phyloP scores from a whole-genome alignment of 1,139 yeast species.

The Trichomonascaceae sp. region DNA sequence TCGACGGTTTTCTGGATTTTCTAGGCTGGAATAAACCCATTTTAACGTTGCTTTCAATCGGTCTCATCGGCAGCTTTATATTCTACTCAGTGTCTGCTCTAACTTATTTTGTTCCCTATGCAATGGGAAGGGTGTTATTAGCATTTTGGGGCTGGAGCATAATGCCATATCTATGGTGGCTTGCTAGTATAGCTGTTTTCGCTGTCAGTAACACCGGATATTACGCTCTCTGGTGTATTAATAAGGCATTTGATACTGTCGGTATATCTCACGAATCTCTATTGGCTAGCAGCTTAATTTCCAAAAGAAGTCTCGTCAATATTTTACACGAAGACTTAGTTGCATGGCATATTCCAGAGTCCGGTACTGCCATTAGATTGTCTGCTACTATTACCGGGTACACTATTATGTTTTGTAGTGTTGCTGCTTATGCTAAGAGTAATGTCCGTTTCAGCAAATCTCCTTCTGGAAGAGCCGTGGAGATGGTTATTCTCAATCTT shows the following conservation, averaged over 20 bases:
- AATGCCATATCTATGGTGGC: background rate
- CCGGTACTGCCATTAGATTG: slow-evolving; percentile 16
- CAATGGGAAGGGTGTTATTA: slow-evolving; percentile 22
- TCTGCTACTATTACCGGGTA: slow-evolving; percentile 19
- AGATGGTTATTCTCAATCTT: slow-evolving; percentile 17
- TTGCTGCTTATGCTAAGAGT: slow-evolving; percentile 16
- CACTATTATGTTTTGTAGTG: slow-evolving; percentile 11
- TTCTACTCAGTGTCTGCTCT: slow-evolving; percentile 15
- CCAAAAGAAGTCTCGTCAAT: slow-evolving; percentile 2
- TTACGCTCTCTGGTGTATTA: background rate
- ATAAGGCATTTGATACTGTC: background rate
- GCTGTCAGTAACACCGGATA: background rate
- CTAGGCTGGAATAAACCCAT: slow-evolving; percentile 32
- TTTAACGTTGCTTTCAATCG: slow-evolving; percentile 17
- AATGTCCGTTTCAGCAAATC: slow-evolving; percentile 17
- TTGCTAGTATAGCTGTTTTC: background rate
- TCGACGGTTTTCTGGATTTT: slow-evolving; percentile 29
- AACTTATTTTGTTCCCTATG: slow-evolving; percentile 26
- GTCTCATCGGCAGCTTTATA: slow-evolving; percentile 19
- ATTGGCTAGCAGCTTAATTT: background rate
- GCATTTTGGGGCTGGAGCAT: slow-evolving; percentile 5
- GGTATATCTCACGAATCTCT: background rate
- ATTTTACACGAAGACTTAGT: slow-evolving; percentile 1
- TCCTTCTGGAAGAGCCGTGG: slow-evolving; percentile 13
- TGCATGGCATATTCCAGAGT: slow-evolving; percentile 8